phyloP scores from a whole-genome alignment of 495 filamentous ascomycete species.

The Penicillium taxi region DNA sequence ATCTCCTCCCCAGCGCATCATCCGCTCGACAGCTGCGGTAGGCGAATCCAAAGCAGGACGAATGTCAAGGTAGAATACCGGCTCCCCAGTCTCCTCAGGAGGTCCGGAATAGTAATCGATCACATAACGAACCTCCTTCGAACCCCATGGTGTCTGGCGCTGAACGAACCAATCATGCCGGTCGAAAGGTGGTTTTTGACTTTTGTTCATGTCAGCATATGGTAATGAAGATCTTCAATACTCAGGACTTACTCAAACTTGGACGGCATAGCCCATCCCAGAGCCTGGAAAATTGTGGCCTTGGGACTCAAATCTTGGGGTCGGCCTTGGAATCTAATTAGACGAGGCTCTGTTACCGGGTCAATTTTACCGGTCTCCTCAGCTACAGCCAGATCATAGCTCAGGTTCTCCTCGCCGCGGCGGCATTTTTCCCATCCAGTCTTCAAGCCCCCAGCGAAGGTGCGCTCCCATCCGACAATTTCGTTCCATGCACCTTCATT shows the following conservation, averaged over 20 bases:
- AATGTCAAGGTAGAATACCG: conserved; percentile 97
- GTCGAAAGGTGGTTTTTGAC: conserved; percentile 81
- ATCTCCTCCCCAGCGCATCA: conserved; percentile 85
- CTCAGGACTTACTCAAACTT: conserved; percentile 56
- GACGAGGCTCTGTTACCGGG: conserved; percentile 48
- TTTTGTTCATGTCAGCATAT: conserved; percentile 9
- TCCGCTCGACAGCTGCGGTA: conserved; percentile 68
- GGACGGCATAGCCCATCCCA: conserved; percentile 71
- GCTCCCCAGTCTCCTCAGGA: conserved; percentile 81
- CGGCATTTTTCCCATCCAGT: conserved; percentile 68
- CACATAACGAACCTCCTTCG: conserved; percentile 81
- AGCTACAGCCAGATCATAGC: conserved; percentile 28
- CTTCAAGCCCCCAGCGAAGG: conserved; percentile 64
- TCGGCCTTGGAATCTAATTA: conserved; percentile 80
- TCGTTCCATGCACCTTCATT: conserved; percentile 97
- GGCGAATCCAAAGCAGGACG: conserved; percentile 83
- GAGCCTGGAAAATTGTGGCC: conserved; percentile 65
- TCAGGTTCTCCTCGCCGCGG: conserved; percentile 60
- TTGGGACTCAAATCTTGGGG: conserved; percentile 88
- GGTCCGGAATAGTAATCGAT: conserved; percentile 95
- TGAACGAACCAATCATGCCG: conserved; percentile 94
- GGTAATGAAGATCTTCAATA: background rate
- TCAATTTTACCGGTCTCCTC: conserved; percentile 34
- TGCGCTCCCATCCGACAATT: conserved; percentile 83
- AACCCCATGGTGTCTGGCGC: conserved; percentile 51